Evolutionary conservation across 768 basidiomycete species (phyloP).

Genomic region (Boletellus ananas): DNA sequence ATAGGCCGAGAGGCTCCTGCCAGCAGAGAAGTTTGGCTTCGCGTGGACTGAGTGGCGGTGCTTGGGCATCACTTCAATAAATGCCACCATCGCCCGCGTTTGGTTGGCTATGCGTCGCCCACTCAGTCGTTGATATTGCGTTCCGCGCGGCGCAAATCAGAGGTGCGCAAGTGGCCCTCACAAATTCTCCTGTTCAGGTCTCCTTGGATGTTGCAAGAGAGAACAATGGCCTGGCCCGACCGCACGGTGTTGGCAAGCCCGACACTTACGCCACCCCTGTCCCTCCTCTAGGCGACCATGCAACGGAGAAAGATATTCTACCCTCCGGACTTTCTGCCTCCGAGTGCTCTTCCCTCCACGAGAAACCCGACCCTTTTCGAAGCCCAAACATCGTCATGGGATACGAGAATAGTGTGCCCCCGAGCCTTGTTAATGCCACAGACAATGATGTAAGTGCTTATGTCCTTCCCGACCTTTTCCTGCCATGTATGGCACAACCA

Average conservation of each 20-base stretch:
- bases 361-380: background rate
- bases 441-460: constrained; percentile 7
- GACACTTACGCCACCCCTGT: background rate
- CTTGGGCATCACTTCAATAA: background rate
- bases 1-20: too few species aligned
- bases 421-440: background rate
- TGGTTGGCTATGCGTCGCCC: constrained; percentile 69
- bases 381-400: too few species aligned
- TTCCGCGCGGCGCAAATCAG: constrained; percentile 60
- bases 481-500: background rate
- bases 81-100: constrained; percentile 71
- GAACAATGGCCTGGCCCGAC: background rate
- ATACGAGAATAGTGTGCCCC: background rate
- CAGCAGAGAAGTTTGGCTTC: too few species aligned
- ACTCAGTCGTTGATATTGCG: constrained; percentile 57
- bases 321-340: background rate
- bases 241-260: background rate
- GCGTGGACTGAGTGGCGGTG: constrained; percentile 13
- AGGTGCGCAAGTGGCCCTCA: constrained; percentile 34
- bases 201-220: background rate
- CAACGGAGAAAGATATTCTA: too few species aligned
- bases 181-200: background rate
- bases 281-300: background rate
- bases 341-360: background rate
- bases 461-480: background rate